phyloP scores from a whole-genome alignment of 805 yeast genomes.

The Yarrowia divulgata region DNA sequence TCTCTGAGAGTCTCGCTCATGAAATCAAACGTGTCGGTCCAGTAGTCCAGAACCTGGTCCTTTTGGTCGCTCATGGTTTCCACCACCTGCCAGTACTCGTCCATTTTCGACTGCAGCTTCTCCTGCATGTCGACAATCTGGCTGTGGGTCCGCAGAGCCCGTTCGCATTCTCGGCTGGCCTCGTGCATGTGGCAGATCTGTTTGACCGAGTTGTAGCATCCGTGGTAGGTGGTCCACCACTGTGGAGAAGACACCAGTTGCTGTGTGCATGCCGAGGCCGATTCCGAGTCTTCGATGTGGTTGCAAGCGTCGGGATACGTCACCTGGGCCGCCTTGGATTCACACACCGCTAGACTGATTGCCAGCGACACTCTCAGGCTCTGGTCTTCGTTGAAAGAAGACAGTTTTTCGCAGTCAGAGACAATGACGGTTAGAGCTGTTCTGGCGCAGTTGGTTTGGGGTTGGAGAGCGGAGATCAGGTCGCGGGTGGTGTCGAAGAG shows the following conservation, averaged over 20 bases:
- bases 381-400: slow-evolving; percentile 18
- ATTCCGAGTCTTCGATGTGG: not conserved
- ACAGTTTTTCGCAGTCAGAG: slow-evolving; percentile 43
- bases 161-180: slow-evolving; percentile 15
- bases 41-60: slow-evolving; percentile 1
- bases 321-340: slow-evolving; percentile 47
- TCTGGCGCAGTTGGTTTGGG: slow-evolving; percentile 45
- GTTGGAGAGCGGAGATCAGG: slow-evolving; percentile 42
- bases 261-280: slow-evolving; percentile 43
- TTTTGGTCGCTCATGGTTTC: not conserved
- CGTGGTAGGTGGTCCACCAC: slow-evolving; percentile 79
- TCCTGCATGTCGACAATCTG: slow-evolving; percentile 41
- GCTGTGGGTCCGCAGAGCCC: slow-evolving; percentile 36
- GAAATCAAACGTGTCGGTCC: slow-evolving; percentile 27
- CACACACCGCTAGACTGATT: slow-evolving; percentile 48
- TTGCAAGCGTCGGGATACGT: slow-evolving; percentile 46
- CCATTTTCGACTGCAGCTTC: slow-evolving; percentile 1
- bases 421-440: slow-evolving; percentile 46
- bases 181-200: slow-evolving; percentile 54
- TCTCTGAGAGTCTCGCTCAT: slow-evolving; percentile 1
- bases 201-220: slow-evolving; percentile 63
- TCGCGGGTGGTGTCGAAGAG: not conserved
- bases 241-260: slow-evolving; percentile 52
- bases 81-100: slow-evolving; percentile 1
- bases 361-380: slow-evolving; percentile 44